phyloP scores from a whole-genome alignment of 2,329 filamentous ascomycete species.

The Elsinoe arachidis region DNA sequence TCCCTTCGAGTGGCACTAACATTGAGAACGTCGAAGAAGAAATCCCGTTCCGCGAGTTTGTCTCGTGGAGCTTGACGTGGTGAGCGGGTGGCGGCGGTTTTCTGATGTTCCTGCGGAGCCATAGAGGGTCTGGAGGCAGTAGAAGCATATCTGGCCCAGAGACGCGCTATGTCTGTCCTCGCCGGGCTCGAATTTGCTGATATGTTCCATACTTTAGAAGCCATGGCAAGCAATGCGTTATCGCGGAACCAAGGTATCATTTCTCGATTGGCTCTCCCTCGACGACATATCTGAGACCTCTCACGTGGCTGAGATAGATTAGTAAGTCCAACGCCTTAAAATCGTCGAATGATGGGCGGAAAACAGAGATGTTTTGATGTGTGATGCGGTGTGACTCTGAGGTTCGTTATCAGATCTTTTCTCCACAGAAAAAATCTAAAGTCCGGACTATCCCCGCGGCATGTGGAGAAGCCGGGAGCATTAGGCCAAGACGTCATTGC shows the following conservation, averaged over 20 bases:
- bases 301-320: not conserved
- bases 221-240: not conserved
- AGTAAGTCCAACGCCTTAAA: not conserved
- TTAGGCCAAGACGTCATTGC: constrained; percentile 11
- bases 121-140: not conserved
- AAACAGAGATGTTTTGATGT: not conserved
- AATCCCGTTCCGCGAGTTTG: constrained; percentile 41
- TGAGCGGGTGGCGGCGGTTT: not conserved
- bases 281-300: no score
- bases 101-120: not conserved
- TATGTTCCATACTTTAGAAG: not conserved
- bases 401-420: not conserved
- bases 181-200: not conserved
- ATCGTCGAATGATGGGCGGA: not conserved
- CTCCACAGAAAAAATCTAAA: not conserved
- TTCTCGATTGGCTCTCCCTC: no score
- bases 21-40: constrained; percentile 77
- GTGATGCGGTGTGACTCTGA: not conserved
- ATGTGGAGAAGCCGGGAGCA: not conserved
- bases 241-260: not conserved
- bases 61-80: constrained; percentile 9
- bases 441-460: not conserved
- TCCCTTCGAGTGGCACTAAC: constrained; percentile 88
- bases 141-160: constrained; percentile 5
- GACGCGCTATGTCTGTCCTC: not conserved